Base-by-base conservation (phyloP, 83 land plant species). In the Picea mariana region DNA sequence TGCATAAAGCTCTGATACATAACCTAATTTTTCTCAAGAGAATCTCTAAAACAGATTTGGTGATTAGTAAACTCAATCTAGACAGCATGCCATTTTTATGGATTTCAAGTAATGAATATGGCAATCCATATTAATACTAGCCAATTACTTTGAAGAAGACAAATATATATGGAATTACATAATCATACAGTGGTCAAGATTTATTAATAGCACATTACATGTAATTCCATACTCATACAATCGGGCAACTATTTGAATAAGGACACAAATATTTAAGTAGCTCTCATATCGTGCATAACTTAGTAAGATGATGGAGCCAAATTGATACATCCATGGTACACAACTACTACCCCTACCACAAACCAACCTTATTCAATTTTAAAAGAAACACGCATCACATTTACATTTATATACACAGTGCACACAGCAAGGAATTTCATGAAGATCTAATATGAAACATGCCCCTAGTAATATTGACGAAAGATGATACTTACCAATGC, bases 401-500 rank as follows among this genome's bases (percentile, higher is more conserved):
- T 34, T 68, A 34, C 49, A 68, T 31, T 1, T 68, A 34, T 4
- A 38, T 34, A 12, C 9, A 42, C 24, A 72, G 20, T 40, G 3
- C n/a, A 72, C 52, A 68, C 9, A 18, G 24, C 21, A 72, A n/a
- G 0, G n/a, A 13, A 72, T 40, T 6, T 72, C 76, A 72, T 40
- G 15, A 72, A 72, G 12, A 13, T 20, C 17, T 42, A 18, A 34
- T 49, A 44, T 9, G 11, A 42, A 42, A 72, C n/a, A 72, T 18
- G 44, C 58, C 58, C 12, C 13, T 42, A 34, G 3, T n/a, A 72
- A 9, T 40, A 44, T 72, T 44, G 8, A 18, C 8, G 55, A 72
- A 72, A 72, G 1, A 44, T 40, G 3, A 42, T 42, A 44, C 42
- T 18, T 90, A 97, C 99, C 95, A 95, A 79, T 9, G 97, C 99